phyloP scores from a whole-genome alignment of 305 asterid species.

The Solanum hybrid region DNA sequence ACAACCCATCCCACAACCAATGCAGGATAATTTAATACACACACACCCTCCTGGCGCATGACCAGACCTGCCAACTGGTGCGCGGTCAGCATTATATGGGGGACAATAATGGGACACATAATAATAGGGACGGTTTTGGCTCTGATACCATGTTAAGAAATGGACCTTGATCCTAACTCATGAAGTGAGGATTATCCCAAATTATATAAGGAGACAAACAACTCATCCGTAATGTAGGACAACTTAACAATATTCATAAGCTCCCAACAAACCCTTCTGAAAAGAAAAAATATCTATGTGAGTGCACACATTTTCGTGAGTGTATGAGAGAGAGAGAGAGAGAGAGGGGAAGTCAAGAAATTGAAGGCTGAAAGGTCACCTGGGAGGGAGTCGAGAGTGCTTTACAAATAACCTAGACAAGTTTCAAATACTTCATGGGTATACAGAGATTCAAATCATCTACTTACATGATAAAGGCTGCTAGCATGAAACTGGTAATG shows the following conservation, averaged over 20 bases:
- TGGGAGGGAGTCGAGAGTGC: background rate
- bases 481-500: constrained; percentile 38
- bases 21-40: background rate
- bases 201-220: background rate
- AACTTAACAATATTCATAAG: background rate
- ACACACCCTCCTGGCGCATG: background rate
- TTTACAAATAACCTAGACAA: background rate
- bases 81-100: background rate
- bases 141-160: background rate
- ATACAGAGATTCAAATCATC: background rate
- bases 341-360: background rate
- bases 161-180: background rate
- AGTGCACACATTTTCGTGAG: background rate
- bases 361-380: background rate
- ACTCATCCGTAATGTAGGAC: background rate
- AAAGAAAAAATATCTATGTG: background rate
- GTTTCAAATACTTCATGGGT: background rate
- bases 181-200: background rate
- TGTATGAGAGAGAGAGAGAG: background rate
- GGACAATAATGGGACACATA: background rate
- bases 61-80: background rate
- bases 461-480: constrained; percentile 61
- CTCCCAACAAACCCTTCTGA: background rate
- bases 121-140: background rate
- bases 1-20: background rate